Evolutionary conservation across 1,284 basidiomycete species (phyloP), one percentile per base, ranked within the genome.

Genomic region (Farysia itapuensis): DNA sequence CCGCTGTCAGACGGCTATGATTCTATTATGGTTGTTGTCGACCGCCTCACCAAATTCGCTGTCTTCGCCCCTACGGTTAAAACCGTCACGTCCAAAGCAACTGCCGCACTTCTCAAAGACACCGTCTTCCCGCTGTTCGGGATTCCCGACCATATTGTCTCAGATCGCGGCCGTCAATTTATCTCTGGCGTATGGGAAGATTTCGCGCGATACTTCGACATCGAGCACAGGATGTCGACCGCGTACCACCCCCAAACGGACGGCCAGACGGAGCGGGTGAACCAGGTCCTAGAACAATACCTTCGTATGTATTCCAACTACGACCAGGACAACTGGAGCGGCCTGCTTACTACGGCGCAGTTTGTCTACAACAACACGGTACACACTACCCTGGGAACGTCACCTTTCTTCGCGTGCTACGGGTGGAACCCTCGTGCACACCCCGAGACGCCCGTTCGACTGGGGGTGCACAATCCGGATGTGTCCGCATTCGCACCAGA

Each of bases 31-130:
- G 77, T 78, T 0, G 43, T 81, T 0, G 74, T 80, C 0, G 78
- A 81, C 44, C 35, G 56, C 0, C 70, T 80, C 9, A 77, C 70
- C 0, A 80, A 79, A 61, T 45, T 54, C 51, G 56, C 46, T 16
- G 60, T 76, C 35, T 56, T 79, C 48, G 77, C 77, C 89, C 92
- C 60, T 84, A 85, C 42, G 83, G 50, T 30, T 1, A 73, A 72
- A 4, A 67, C 49, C 4, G 69, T 77, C 2, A 72, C 70, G 0
- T 54, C 77, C 0, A 19, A 46, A 29, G 72, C 67, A 1, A 46
- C 76, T 0, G 79, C 78, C 0, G 15, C 25, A 0, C 42, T 78
- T 0, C 75, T 66, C 37, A 4, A 28, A 9, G 11, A n/a, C 11
- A 11, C 9, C 26, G 50, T 80, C 0, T 81, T 70, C 36, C 70